phyloP scores from a whole-genome alignment of 2,329 filamentous ascomycete genomes.

The Beauveria brongniartii region DNA sequence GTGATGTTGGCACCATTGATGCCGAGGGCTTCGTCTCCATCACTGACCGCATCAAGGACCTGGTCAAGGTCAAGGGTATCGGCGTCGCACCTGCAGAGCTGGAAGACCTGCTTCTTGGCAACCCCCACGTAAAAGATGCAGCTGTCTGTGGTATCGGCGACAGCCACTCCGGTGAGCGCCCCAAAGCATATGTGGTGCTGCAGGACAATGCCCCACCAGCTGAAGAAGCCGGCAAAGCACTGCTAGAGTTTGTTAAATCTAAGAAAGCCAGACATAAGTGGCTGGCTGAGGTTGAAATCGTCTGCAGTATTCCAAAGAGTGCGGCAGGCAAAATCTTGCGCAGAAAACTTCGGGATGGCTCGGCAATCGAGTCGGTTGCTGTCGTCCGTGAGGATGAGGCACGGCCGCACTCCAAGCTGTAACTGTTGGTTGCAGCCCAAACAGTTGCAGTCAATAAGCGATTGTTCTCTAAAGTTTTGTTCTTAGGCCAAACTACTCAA shows the following conservation, averaged over 20 bases:
- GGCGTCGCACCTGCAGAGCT: constrained; percentile 56
- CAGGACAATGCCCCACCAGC: not conserved
- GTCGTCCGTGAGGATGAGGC: constrained; percentile 4
- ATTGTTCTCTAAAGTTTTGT: too few relatives aligned
- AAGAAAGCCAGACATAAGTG: constrained; percentile 49
- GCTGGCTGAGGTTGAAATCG: constrained; percentile 43
- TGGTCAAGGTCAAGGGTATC: constrained; percentile 60
- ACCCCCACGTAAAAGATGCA: constrained; percentile 46
- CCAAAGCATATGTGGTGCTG: constrained; percentile 48
- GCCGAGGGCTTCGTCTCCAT: constrained; percentile 48
- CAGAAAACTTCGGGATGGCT: constrained; percentile 36
- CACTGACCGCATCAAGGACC: constrained; percentile 56
- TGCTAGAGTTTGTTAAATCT: constrained; percentile 42
- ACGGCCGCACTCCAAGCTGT: constrained; percentile 7
- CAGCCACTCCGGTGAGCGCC: constrained; percentile 47
- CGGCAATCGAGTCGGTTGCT: not conserved
- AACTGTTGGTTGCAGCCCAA: too few relatives aligned
- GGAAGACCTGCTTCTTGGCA: constrained; percentile 52
- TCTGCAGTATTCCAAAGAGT: constrained; percentile 50
- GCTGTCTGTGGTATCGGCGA: constrained; percentile 47
- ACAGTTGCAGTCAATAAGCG: too few relatives aligned
- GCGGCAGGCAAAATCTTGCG: constrained; percentile 54
- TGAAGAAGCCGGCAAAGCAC: constrained; percentile 24
- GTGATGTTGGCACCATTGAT: constrained; percentile 48
- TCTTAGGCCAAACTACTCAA: too few relatives aligned